Percentiles rank a stretch among this genome's conserved stretches.
Evolutionary conservation across 2,329 filamentous ascomycete species (phyloP).

Genomic region (Dissoconium aciculare): DNA sequence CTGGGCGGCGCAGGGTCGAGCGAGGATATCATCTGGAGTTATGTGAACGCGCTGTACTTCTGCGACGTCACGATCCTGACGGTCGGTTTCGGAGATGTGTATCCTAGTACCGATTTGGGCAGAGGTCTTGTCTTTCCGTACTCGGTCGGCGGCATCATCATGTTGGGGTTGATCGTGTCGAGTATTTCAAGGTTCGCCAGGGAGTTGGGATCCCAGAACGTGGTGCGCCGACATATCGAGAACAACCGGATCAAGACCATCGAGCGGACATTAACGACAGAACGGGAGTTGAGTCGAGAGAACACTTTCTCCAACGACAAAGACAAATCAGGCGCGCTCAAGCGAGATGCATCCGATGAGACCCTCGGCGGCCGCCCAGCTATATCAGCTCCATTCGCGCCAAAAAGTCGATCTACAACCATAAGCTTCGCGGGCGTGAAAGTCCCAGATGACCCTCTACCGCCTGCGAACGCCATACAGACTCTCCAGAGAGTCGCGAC

Average conservation of each 20-base stretch:
- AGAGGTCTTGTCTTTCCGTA: constrained; percentile 68
- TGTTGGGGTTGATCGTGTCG: constrained; percentile 67
- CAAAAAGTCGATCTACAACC: constrained; percentile 4
- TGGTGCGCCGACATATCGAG: constrained; percentile 45
- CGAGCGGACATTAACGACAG: constrained; percentile 38
- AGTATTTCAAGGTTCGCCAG: constrained; percentile 56
- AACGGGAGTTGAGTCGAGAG: constrained; percentile 30
- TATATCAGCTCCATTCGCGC: constrained; percentile 9
- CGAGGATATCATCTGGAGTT: constrained; percentile 41
- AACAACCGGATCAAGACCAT: constrained; percentile 40
- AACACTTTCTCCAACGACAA: constrained; percentile 6
- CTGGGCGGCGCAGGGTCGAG: constrained; percentile 17
- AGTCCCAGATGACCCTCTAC: background rate
- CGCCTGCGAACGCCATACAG: constrained; percentile 4
- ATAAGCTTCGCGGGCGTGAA: constrained; percentile 8
- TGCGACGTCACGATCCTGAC: constrained; percentile 54
- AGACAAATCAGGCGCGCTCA: constrained; percentile 3
- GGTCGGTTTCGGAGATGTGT: constrained; percentile 48
- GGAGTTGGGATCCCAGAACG: constrained; percentile 46
- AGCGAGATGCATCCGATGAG: background rate
- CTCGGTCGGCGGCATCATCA: constrained; percentile 68
- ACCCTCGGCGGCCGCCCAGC: constrained; percentile 3
- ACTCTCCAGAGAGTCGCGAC: constrained; percentile 12
- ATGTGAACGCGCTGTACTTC: constrained; percentile 53
- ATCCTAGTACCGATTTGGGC: constrained; percentile 40